Conservation (phyloP, 2,329 filamentous ascomycete species). For the Hypoxylon sp. region DNA sequence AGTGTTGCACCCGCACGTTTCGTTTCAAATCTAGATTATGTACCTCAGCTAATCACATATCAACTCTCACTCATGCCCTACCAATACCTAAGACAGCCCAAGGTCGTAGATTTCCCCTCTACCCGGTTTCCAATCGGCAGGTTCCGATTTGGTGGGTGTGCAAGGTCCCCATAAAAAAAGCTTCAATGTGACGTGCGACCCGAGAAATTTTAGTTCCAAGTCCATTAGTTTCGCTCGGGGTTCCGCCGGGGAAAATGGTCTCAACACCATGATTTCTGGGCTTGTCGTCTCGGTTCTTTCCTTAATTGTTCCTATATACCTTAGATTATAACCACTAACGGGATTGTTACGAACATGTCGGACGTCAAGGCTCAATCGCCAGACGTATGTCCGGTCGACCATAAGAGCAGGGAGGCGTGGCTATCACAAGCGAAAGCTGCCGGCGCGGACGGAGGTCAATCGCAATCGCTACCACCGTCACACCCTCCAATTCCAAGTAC, state of each 20-base stretch:
- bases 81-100: background rate
- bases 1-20: conserved; percentile 4
- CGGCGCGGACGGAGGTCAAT: conserved; percentile 52
- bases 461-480: conserved; percentile 50
- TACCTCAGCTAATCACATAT: background rate
- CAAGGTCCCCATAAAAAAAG: conserved; percentile 35
- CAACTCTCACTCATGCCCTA: conserved; percentile 2
- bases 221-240: background rate
- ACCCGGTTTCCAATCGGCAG: conserved; percentile 30
- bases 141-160: conserved; percentile 22
- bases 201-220: conserved; percentile 26
- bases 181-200: conserved; percentile 24
- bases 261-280: conserved; percentile 5
- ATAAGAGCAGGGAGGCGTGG: conserved; percentile 90
- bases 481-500: conserved; percentile 45
- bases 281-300: background rate
- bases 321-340: background rate
- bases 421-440: conserved; percentile 75
- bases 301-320: conserved; percentile 14
- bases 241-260: conserved; percentile 5
- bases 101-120: conserved; percentile 3
- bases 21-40: conserved; percentile 1
- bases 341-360: conserved; percentile 37
- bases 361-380: conserved; percentile 46
- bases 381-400: conserved; percentile 86